phyloP scores from a whole-genome alignment of 2,329 filamentous ascomycete species.

The Chaetomiaceae sp. region DNA sequence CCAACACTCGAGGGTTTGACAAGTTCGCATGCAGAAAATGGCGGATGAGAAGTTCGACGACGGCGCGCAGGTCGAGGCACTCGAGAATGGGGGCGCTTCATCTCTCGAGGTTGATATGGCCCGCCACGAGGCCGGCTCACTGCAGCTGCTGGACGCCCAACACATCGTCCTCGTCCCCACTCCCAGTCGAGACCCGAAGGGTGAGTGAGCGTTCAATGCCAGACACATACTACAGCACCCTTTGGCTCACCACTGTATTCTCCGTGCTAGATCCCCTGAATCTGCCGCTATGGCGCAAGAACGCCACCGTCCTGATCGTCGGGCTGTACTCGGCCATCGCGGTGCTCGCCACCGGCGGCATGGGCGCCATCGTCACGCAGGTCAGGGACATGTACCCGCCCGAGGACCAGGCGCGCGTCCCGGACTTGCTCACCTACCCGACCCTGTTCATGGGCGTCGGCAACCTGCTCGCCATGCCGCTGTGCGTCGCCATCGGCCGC shows the following conservation, averaged over 20 bases:
- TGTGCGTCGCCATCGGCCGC: slow-evolving; percentile 3
- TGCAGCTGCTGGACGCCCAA: background rate
- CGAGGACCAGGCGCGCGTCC: background rate
- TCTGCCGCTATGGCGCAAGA: slow-evolving; percentile 1
- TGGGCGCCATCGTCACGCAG: slow-evolving; percentile 2
- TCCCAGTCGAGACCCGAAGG: slow-evolving; percentile 2
- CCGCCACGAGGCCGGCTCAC: background rate
- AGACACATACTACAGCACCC: too few species aligned
- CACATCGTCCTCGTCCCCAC: slow-evolving; percentile 3
- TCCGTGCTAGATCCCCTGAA: background rate
- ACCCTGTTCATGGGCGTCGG: slow-evolving; percentile 3
- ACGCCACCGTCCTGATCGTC: background rate
- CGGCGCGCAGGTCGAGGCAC: background rate
- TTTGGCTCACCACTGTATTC: background rate
- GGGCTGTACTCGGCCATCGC: background rate
- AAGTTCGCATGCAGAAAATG: background rate
- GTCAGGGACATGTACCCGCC: slow-evolving; percentile 1
- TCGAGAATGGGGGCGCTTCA: background rate
- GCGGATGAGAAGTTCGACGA: background rate
- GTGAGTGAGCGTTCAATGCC: background rate
- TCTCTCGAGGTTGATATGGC: background rate
- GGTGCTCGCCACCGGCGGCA: slow-evolving; percentile 1
- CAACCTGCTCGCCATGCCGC: slow-evolving; percentile 4
- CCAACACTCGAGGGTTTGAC: too few species aligned
- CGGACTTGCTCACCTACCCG: slow-evolving; percentile 1